A percentile compares a stretch with the other conserved stretches of the same genome.
These are phyloP conservation scores for Auriscalpium orientale DNA, from an alignment of 768 basidiomycete species.

Conservation along the genomic window DNA sequence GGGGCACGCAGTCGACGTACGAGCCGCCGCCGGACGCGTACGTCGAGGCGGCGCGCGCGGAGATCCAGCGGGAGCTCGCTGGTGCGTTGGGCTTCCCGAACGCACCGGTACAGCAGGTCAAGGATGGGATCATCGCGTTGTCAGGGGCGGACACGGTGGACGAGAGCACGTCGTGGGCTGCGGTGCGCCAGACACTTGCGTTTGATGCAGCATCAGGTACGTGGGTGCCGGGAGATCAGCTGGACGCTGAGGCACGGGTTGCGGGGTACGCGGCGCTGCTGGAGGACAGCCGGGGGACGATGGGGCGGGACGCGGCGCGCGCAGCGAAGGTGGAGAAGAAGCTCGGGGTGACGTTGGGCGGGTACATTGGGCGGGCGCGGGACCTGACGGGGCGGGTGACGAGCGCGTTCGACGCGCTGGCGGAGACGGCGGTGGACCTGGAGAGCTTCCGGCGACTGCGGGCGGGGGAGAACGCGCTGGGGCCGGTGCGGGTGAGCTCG, in stretches of 20 bases:
- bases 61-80: conserved; percentile 78
- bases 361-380: conserved; percentile 74
- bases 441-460: conserved; percentile 74
- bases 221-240: conserved; percentile 60
- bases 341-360: conserved; percentile 78
- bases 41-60: conserved; percentile 58
- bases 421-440: conserved; percentile 58
- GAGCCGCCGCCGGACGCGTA: conserved; percentile 71
- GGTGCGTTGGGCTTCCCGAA: conserved; percentile 76
- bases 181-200: conserved; percentile 49
- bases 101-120: conserved; percentile 71
- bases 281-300: conserved; percentile 53
- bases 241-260: conserved; percentile 53
- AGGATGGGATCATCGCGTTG: conserved; percentile 62
- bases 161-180: conserved; percentile 65
- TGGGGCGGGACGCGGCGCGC: conserved; percentile 76
- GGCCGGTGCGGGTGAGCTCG: conserved; percentile 69
- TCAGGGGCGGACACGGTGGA: conserved; percentile 55
- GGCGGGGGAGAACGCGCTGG: conserved; percentile 63
- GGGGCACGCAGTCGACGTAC: conserved; percentile 62
- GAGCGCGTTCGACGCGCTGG: conserved; percentile 65
- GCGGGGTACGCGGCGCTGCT: conserved; percentile 59
- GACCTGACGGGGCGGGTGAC: conserved; percentile 56
- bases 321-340: conserved; percentile 88
- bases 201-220: conserved; percentile 47